These are phyloP conservation scores for Cercospora beticola DNA, from an alignment of 2,329 filamentous ascomycete species.

Conservation along the genomic window DNA sequence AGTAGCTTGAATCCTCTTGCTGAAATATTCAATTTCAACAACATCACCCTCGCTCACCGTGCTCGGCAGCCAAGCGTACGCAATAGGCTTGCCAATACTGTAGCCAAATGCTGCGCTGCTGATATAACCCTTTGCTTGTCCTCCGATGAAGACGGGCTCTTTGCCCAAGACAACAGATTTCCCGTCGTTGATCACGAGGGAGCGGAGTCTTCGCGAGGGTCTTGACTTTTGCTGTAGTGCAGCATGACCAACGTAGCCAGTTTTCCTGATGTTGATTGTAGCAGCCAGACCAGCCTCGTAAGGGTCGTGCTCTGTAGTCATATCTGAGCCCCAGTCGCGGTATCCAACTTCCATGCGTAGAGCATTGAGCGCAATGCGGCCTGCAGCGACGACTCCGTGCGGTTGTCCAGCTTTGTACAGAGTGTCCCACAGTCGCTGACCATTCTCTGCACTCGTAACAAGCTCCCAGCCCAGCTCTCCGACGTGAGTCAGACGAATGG, in stretches of 20 bases:
- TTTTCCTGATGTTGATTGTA: conserved; percentile 51
- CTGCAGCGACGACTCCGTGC: conserved; percentile 59
- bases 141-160: conserved; percentile 58
- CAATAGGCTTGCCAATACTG: conserved; percentile 58
- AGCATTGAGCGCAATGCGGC: conserved; percentile 58
- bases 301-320: conserved; percentile 62
- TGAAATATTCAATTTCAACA: conserved; percentile 65
- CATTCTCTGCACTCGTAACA: conserved; percentile 59
- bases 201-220: conserved; percentile 44
- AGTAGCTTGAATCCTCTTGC: conserved; percentile 54
- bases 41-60: conserved; percentile 48
- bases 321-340: conserved; percentile 57
- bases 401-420: conserved; percentile 56
- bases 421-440: conserved; percentile 59
- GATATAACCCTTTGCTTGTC: conserved; percentile 55
- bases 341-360: conserved; percentile 62
- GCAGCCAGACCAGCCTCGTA: conserved; percentile 58
- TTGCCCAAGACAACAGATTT: conserved; percentile 60
- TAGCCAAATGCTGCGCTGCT: conserved; percentile 63
- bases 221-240: conserved; percentile 48
- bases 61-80: conserved; percentile 58
- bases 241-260: conserved; percentile 53
- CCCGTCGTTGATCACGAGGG: conserved; percentile 58
- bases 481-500: conserved; percentile 59
- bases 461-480: conserved; percentile 65